Evolutionary conservation across 2,329 filamentous ascomycete genomes (phyloP).

Genomic region (Colletotrichum ledebouriae): DNA sequence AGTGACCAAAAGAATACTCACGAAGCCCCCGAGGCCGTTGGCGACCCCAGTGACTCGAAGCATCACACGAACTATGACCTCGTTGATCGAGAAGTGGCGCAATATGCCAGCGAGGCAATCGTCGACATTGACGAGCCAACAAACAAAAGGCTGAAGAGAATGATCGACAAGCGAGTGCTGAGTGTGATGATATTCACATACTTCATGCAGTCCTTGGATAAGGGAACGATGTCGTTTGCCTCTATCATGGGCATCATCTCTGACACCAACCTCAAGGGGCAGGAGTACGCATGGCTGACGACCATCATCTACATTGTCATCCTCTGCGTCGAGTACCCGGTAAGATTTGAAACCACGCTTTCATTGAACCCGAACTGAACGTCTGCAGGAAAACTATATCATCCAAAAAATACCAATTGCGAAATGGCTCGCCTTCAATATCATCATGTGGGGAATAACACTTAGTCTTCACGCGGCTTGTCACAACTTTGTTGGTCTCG

Average conservation of each 20-base stretch:
- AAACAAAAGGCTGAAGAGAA: slow-evolving; percentile 63
- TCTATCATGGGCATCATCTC: slow-evolving; percentile 47
- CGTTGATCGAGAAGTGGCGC: slow-evolving; percentile 34
- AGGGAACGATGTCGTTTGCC: slow-evolving; percentile 47
- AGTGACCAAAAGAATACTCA: slow-evolving; percentile 5
- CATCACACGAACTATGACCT: slow-evolving; percentile 31
- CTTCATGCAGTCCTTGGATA: slow-evolving; percentile 55
- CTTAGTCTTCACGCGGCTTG: slow-evolving; percentile 52
- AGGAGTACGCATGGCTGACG: slow-evolving; percentile 51
- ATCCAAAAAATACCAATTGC: slow-evolving; percentile 55
- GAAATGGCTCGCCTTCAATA: slow-evolving; percentile 54
- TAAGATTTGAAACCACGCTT: slow-evolving; percentile 44
- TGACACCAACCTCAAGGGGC: slow-evolving; percentile 52
- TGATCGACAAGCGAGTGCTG: slow-evolving; percentile 62
- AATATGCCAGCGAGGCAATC: slow-evolving; percentile 40
- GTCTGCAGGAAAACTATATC: slow-evolving; percentile 43
- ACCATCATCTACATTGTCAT: slow-evolving; percentile 59
- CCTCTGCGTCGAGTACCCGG: slow-evolving; percentile 57
- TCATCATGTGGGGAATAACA: slow-evolving; percentile 59
- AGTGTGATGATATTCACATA: slow-evolving; percentile 66
- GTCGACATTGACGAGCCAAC: slow-evolving; percentile 62
- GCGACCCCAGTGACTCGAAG: slow-evolving; percentile 20
- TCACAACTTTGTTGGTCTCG: slow-evolving; percentile 55
- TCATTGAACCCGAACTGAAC: not conserved
- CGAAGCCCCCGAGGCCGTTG: slow-evolving; percentile 16